phyloP scores from a whole-genome alignment of 495 filamentous ascomycete species.

The Aspergillus cavernicola region DNA sequence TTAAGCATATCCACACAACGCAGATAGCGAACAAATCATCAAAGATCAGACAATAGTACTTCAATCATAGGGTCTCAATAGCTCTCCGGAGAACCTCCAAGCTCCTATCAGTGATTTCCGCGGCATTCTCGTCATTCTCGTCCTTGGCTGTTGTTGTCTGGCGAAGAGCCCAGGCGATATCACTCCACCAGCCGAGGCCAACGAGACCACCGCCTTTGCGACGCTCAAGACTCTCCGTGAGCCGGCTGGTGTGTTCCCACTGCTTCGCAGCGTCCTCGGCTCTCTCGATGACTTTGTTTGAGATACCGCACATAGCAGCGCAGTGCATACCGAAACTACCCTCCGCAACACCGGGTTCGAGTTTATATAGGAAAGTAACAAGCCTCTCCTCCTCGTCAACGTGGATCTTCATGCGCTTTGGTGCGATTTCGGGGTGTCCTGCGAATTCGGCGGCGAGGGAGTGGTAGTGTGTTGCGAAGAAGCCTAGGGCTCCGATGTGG shows the following conservation, averaged over 20 bases:
- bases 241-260: constrained; percentile 90
- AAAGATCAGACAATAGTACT: not conserved
- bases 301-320: constrained; percentile 95
- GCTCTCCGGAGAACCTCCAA: constrained; percentile 71
- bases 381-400: constrained; percentile 81
- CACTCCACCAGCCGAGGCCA: constrained; percentile 85
- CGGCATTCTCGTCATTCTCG: constrained; percentile 38
- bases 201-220: constrained; percentile 72
- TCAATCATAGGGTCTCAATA: constrained; percentile 64
- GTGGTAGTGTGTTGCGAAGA: constrained; percentile 99
- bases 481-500: constrained; percentile 88
- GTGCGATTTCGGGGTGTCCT: constrained; percentile 77
- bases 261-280: constrained; percentile 88
- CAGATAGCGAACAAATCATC: constrained; percentile 4
- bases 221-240: constrained; percentile 84
- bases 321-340: constrained; percentile 99
- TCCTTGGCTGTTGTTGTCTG: constrained; percentile 32
- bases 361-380: constrained; percentile 92
- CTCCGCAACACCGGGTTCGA: constrained; percentile 93
- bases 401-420: constrained; percentile 87
- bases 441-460: constrained; percentile 87
- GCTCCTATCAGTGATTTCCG: constrained; percentile 43
- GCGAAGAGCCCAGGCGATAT: constrained; percentile 77
- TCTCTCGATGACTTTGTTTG: constrained; percentile 72
- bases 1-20: not conserved